Percentiles rank a stretch among this genome's conserved stretches.
These are phyloP conservation scores for Sisymbrium irio DNA, from an alignment of 345 rosid species.

Conservation along the genomic window DNA sequence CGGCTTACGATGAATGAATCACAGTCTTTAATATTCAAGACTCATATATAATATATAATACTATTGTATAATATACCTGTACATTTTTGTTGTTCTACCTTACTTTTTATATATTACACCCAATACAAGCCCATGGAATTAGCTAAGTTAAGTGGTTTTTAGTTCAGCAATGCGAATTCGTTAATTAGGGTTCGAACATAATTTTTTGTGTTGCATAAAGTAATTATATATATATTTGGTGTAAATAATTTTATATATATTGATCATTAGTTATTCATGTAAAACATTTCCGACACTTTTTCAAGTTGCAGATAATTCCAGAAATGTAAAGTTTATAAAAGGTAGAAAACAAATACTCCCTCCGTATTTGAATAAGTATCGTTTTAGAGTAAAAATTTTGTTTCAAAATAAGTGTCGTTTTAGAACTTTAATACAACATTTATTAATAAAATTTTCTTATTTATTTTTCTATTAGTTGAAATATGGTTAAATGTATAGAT, in stretches of 20 bases:
- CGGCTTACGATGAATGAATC: conserved; percentile 17
- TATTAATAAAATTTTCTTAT: too few species aligned
- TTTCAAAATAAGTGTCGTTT: too few species aligned
- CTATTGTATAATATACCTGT: neutral
- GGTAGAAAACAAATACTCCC: neutral
- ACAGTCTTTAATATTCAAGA: neutral
- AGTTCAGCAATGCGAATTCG: neutral
- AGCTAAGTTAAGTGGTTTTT: neutral
- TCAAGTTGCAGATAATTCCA: neutral
- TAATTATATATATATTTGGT: too few species aligned
- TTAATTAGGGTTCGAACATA: neutral
- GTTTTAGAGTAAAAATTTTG: too few species aligned
- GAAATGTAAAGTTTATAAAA: neutral
- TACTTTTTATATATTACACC: neutral
- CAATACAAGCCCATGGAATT: neutral
- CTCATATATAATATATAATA: neutral
- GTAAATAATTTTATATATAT: too few species aligned
- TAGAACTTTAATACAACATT: too few species aligned
- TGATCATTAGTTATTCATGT: neutral
- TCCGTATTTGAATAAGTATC: too few species aligned
- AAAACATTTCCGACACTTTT: neutral
- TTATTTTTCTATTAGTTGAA: too few species aligned
- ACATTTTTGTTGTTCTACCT: neutral
- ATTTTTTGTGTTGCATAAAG: neutral
- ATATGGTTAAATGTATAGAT: too few species aligned